phyloP scores from a whole-genome alignment of 2,329 filamentous ascomycete species.

The Endothia cerciana region DNA sequence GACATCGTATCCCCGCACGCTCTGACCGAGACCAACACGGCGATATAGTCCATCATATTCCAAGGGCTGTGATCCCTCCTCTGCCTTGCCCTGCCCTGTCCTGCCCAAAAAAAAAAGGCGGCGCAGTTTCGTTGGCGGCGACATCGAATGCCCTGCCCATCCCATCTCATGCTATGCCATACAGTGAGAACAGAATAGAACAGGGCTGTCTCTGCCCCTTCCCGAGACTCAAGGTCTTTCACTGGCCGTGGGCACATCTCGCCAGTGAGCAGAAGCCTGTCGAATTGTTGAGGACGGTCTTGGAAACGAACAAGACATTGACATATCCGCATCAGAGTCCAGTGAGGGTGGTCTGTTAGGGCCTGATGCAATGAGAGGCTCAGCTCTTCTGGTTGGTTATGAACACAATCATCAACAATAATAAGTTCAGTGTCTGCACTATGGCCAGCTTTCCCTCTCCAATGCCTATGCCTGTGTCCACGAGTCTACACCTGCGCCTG shows the following conservation, averaged over 20 bases:
- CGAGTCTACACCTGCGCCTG: too few relatives aligned
- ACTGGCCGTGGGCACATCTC: background rate
- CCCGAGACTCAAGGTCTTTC: conserved; percentile 1
- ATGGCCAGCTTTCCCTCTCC: too few relatives aligned
- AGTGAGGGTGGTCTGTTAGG: too few relatives aligned
- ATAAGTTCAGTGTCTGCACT: too few relatives aligned
- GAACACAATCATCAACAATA: too few relatives aligned
- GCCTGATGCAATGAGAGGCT: too few relatives aligned
- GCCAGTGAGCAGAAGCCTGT: background rate
- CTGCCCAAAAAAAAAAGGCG: too few relatives aligned
- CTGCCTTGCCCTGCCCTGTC: background rate
- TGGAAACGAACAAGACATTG: too few relatives aligned
- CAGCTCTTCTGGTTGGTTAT: too few relatives aligned
- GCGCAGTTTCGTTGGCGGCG: conserved; percentile 3
- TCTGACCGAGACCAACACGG: background rate
- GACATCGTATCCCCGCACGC: background rate
- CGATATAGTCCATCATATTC: background rate
- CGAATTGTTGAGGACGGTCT: too few relatives aligned
- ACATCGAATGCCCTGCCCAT: background rate
- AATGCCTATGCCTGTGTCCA: too few relatives aligned
- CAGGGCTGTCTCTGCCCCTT: conserved; percentile 2
- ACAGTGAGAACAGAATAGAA: background rate
- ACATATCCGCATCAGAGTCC: too few relatives aligned
- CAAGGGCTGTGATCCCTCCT: background rate
- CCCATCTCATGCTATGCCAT: background rate